A percentile compares a stretch with the other conserved stretches of the same genome.
These are phyloP conservation scores for Sporisorium sorghi DNA, from an alignment of 1,284 basidiomycete species.

Conservation along the genomic window DNA sequence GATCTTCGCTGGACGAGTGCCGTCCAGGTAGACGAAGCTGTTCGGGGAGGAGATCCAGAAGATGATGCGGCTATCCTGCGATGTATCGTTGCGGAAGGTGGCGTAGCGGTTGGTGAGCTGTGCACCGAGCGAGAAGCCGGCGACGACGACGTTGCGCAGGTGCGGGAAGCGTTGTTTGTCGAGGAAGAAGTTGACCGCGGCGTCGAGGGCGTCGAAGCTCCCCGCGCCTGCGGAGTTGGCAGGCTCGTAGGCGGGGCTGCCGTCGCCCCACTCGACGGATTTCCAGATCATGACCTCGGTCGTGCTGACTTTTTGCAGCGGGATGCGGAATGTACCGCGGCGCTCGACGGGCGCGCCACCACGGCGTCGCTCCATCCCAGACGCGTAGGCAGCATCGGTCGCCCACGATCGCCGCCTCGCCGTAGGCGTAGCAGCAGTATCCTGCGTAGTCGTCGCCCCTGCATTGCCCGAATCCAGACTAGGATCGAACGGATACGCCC, in stretches of 20 bases:
- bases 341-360: slow-evolving; percentile 1
- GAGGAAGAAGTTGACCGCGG: slow-evolving; percentile 50
- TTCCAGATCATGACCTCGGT: slow-evolving; percentile 54
- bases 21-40: slow-evolving; percentile 60
- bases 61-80: slow-evolving; percentile 46
- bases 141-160: slow-evolving; percentile 60
- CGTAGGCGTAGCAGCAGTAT: slow-evolving; percentile 16
- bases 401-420: background rate
- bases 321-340: slow-evolving; percentile 2
- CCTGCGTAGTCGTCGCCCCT: slow-evolving; percentile 9
- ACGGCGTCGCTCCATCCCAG: background rate
- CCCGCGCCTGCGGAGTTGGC: slow-evolving; percentile 26
- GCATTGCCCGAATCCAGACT: slow-evolving; percentile 11
- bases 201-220: slow-evolving; percentile 59
- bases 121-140: slow-evolving; percentile 61
- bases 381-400: background rate
- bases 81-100: slow-evolving; percentile 42
- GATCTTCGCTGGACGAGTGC: slow-evolving; percentile 34
- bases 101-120: slow-evolving; percentile 61
- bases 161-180: slow-evolving; percentile 54
- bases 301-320: slow-evolving; percentile 28
- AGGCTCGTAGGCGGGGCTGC: slow-evolving; percentile 47
- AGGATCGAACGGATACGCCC: slow-evolving; percentile 55
- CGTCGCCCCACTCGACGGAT: slow-evolving; percentile 55
- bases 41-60: slow-evolving; percentile 62